Evolutionary conservation across 2,329 filamentous ascomycete genomes (phyloP).

Genomic region (Fusarium globosum): DNA sequence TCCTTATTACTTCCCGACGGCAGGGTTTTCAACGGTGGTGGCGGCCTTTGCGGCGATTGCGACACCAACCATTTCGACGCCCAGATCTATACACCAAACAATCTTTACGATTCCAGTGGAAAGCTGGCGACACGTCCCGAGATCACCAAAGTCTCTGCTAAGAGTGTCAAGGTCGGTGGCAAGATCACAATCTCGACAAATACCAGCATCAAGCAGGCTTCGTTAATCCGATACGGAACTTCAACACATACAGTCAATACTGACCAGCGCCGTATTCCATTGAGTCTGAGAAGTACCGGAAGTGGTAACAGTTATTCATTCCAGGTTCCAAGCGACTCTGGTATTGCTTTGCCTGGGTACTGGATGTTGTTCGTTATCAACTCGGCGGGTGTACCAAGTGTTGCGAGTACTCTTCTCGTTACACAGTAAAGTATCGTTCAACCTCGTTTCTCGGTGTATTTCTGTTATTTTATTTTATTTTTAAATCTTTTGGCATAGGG

Average conservation of each 20-base stretch:
- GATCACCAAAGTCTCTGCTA: not conserved
- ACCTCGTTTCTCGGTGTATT: not conserved
- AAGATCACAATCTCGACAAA: slow-evolving; percentile 5
- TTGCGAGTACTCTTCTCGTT: slow-evolving; percentile 10
- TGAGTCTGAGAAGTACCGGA: not conserved
- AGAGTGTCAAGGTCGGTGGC: slow-evolving; percentile 1
- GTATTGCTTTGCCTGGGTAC: slow-evolving; percentile 28
- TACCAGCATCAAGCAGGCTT: not conserved
- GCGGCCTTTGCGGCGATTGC: slow-evolving; percentile 12
- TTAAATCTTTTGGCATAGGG: too few species aligned
- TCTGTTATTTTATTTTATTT: not conserved
- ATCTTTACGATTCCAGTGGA: slow-evolving; percentile 11
- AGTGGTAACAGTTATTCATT: slow-evolving; percentile 14
- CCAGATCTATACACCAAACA: slow-evolving; percentile 28
- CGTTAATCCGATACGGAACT: slow-evolving; percentile 30
- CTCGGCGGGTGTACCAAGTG: slow-evolving; percentile 27
- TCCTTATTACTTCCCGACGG: slow-evolving; percentile 14
- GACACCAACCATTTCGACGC: slow-evolving; percentile 32
- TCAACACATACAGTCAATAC: slow-evolving; percentile 35
- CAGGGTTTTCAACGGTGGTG: slow-evolving; percentile 23
- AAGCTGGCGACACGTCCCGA: slow-evolving; percentile 12
- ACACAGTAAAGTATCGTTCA: not conserved
- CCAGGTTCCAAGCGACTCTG: slow-evolving; percentile 20
- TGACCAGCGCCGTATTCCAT: slow-evolving; percentile 34
- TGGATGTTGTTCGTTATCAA: slow-evolving; percentile 37